Base-by-base conservation (phyloP, 2,329 filamentous ascomycete genomes). In the Rutstroemia sydowiana region DNA sequence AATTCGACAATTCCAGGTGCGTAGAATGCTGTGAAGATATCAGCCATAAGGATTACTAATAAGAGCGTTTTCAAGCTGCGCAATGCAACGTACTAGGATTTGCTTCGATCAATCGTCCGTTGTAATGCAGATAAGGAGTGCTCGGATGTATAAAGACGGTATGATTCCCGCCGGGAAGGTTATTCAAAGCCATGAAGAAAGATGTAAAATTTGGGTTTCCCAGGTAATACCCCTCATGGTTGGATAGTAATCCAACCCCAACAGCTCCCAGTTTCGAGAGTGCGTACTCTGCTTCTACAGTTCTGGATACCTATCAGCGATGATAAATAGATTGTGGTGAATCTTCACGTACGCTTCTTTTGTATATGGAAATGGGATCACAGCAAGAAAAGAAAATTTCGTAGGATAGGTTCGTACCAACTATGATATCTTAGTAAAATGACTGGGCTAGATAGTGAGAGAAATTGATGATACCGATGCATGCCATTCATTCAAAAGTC, bases 51-150 rank as follows among this genome's bases (percentile, higher is more conserved):
- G 13, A n/a, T 46, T n/a, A 9, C 9, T n/a, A 14, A 8, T 16
- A 18, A n/a, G n/a, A n/a, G n/a, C 7, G 13, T 8, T 37, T 3
- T 9, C 16, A n/a, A n/a, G 23, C 44, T 23, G n/a, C n/a, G n/a
- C n/a, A n/a, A n/a, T n/a, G n/a, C n/a, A n/a, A n/a, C n/a, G n/a
- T 46, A 46, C 44, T 46, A 16, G 44, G 44, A 26, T 45, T 45
- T 7, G 43, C 43, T 20, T 37, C 44, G 18, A 46, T 36, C 14
- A 53, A 28, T 14, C n/a, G 10, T 13, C 14, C 20, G n/a, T 46
- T 28, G 11, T 34, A 21, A n/a, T n/a, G 31, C 16, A 46, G 44
- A 16, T 46, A 46, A 23, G 32, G 44, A 6, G 44, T 18, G 34
- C 8, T 21, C 5, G 44, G 44, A 21, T 46, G 44, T 16, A 46